Percentiles rank a stretch among this genome's conserved stretches.
These are phyloP conservation scores for Termitomyces sp. DNA, from an alignment of 768 basidiomycete species.

Conservation along the genomic window DNA sequence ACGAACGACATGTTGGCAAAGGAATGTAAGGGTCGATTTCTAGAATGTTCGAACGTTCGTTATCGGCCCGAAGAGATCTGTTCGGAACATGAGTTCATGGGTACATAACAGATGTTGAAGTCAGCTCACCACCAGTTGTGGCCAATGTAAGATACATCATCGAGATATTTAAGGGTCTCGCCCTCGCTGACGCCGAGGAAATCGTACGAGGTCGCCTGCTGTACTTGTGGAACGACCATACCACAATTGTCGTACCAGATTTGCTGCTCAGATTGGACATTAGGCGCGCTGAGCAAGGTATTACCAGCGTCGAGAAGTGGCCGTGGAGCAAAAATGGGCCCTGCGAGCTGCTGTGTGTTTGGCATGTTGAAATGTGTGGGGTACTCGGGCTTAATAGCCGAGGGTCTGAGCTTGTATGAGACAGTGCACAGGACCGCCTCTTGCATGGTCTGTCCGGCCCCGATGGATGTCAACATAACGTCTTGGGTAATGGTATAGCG, in stretches of 20 bases:
- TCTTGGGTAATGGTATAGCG: constrained; percentile 21
- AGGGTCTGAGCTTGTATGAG: constrained; percentile 11
- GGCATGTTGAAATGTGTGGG: background rate
- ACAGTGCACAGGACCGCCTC: constrained; percentile 12
- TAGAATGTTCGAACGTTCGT: background rate
- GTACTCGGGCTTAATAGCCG: constrained; percentile 2
- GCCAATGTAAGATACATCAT: background rate
- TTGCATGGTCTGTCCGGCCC: constrained; percentile 6
- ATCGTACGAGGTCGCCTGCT: constrained; percentile 2
- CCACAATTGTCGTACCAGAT: constrained; percentile 8
- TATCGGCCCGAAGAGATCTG: background rate
- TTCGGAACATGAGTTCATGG: background rate
- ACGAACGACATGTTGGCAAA: background rate
- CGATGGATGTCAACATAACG: constrained; percentile 8
- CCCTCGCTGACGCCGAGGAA: constrained; percentile 7
- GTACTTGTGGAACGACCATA: background rate
- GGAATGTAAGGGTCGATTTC: background rate
- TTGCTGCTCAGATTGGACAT: background rate
- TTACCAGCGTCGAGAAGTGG: constrained; percentile 12
- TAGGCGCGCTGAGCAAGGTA: constrained; percentile 6
- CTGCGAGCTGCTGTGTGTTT: background rate
- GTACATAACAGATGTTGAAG: background rate
- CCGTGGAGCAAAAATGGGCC: constrained; percentile 5
- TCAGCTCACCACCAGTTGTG: constrained; percentile 7
- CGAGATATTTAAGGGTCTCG: constrained; percentile 1